Conservation (phyloP, 202 grass and related monocot genomes). For the Miscanthus sacchariflorus region DNA sequence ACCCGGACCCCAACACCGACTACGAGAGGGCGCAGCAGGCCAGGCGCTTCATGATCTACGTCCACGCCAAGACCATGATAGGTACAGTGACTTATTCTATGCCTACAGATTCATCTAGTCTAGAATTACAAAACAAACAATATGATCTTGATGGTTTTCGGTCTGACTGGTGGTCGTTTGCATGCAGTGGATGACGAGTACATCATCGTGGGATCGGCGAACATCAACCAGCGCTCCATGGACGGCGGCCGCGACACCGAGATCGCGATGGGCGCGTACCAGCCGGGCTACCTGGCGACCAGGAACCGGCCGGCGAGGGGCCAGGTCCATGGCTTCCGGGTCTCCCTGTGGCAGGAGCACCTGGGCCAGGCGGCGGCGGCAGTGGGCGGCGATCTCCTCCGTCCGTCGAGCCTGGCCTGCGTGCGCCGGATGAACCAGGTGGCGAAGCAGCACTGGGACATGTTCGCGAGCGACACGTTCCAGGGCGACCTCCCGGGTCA, state of each 20-base stretch:
- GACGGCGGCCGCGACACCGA: slow-evolving; percentile 80
- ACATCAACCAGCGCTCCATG: slow-evolving; percentile 93
- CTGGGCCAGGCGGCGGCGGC: slow-evolving; percentile 39
- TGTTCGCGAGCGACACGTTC: slow-evolving; percentile 51
- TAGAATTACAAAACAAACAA: too few relatives aligned
- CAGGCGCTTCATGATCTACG: slow-evolving; percentile 96
- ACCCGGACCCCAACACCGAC: slow-evolving; percentile 61
- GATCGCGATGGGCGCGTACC: slow-evolving; percentile 86
- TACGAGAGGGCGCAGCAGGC: slow-evolving; percentile 69
- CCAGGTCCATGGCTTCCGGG: slow-evolving; percentile 75
- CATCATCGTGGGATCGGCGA: slow-evolving; percentile 85
- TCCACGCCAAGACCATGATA: slow-evolving; percentile 96
- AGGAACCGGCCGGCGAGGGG: slow-evolving; percentile 44
- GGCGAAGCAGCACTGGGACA: slow-evolving; percentile 57
- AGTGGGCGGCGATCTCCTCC: background rate
- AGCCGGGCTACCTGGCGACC: slow-evolving; percentile 58
- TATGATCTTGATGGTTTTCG: background rate
- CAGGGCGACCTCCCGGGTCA: slow-evolving; percentile 68
- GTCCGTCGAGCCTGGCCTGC: slow-evolving; percentile 59
- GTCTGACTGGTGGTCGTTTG: background rate
- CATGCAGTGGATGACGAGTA: slow-evolving; percentile 86
- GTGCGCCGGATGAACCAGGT: slow-evolving; percentile 59
- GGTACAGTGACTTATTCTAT: slow-evolving; percentile 34
- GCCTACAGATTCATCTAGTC: background rate
- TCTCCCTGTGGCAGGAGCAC: slow-evolving; percentile 80